phyloP scores from a whole-genome alignment of 208 protist genomes.

The Wallacemonas rigidus region DNA sequence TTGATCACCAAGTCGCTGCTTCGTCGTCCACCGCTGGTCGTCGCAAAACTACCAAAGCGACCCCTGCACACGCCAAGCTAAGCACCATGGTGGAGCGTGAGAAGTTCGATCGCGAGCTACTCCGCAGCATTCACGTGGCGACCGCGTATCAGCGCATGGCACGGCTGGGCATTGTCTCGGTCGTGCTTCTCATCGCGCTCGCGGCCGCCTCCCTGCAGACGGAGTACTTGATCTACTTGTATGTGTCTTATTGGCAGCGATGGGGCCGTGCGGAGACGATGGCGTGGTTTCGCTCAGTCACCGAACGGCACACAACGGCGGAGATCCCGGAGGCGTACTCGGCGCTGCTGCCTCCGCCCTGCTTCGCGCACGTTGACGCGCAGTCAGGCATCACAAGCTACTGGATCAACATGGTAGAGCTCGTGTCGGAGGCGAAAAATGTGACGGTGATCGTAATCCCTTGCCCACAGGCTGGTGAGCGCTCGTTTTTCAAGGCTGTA shows the following conservation, averaged over 20 bases:
- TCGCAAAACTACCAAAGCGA: constrained; percentile 8
- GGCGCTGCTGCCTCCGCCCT: constrained; percentile 65
- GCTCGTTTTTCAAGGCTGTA: constrained; percentile 59
- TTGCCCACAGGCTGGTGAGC: constrained; percentile 63
- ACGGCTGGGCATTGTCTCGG: constrained; percentile 44
- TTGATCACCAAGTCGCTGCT: constrained; percentile 34
- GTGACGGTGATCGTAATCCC: constrained; percentile 75
- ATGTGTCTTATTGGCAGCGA: constrained; percentile 46
- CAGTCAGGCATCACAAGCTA: constrained; percentile 31
- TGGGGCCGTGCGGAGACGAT: constrained; percentile 46
- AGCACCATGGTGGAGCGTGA: constrained; percentile 70
- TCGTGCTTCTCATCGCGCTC: constrained; percentile 43
- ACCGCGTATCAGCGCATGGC: constrained; percentile 79
- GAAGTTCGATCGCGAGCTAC: constrained; percentile 73
- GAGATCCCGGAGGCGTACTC: constrained; percentile 80
- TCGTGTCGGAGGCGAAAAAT: constrained; percentile 44
- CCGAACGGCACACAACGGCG: constrained; percentile 52
- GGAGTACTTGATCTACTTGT: constrained; percentile 65
- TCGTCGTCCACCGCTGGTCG: background rate
- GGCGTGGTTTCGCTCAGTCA: constrained; percentile 67
- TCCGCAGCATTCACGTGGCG: constrained; percentile 76
- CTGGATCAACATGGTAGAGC: constrained; percentile 69
- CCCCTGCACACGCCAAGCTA: constrained; percentile 18
- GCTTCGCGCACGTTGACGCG: constrained; percentile 26
- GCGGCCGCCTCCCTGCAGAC: constrained; percentile 55